Base-by-base conservation (phyloP, 768 basidiomycete species). In the Tricholoma bakamatsutake region DNA sequence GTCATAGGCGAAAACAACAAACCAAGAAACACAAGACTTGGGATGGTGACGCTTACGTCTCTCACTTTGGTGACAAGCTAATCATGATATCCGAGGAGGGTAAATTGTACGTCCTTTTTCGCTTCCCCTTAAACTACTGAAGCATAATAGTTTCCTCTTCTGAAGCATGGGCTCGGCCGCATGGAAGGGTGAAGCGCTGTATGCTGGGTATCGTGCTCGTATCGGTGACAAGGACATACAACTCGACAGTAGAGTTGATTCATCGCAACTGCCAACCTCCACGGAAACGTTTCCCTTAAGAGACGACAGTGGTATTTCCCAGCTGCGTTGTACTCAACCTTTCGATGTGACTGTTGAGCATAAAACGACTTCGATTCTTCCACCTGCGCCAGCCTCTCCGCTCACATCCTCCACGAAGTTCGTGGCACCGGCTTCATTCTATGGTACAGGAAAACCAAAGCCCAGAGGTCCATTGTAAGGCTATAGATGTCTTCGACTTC, bases 11-110 rank as follows among this genome's bases (percentile, higher is more conserved):
- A 35, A 88, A 85, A 62, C 80, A 80, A 52, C 81, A 85, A 63
- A 71, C 70, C 4, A 89, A 78, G 73, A 93, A 93, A 69, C 81
- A 91, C 61, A 88, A 89, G 65, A 88, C 85, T 0, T 94, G 93
- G 92, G 91, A 93, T 55, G 90, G 86, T 2, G 90, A 86, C 58
- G 84, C 78, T 7, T 87, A 79, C 67, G 73, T 88, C 24, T 80
- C 81, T 30, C 73, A 76, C 35, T 66, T 69, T 33, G 76, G 72
- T 18, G 76, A 76, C 11, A 80, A 79, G 56, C 64, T 89, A 18
- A 78, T 76, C 1, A 79, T 90, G 73, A 69, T 88, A 39, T 81
- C 85, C 3, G 87, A 89, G 63, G 78, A 80, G 53, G 90, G 90
- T 2, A 82, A 84, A 72, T 67, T 83, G 90, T 91, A 66, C 57